These are phyloP conservation scores for Metschnikowia picachoensis DNA, from an alignment of 805 yeast genomes.

Conservation along the genomic window DNA sequence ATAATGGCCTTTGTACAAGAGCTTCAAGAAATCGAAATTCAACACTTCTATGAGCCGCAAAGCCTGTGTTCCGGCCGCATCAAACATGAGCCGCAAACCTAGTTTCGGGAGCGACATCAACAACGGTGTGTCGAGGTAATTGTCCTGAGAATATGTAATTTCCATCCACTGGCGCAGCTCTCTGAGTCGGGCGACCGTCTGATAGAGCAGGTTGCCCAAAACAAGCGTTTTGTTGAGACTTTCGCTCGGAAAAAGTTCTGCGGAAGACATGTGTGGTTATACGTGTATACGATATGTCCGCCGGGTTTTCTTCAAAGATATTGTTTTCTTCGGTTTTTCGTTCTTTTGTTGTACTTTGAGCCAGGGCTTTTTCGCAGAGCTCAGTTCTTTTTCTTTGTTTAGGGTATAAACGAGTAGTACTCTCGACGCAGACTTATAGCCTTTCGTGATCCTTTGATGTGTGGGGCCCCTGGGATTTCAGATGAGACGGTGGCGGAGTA, in stretches of 20 bases:
- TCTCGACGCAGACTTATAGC: no score
- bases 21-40: slow-evolving; percentile 19
- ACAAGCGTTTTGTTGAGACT: slow-evolving; percentile 30
- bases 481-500: no score
- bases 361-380: no score
- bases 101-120: slow-evolving; percentile 25
- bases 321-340: no score
- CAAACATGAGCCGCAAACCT: slow-evolving; percentile 27
- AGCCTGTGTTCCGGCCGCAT: slow-evolving; percentile 22
- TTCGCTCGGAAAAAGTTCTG: slow-evolving; percentile 29
- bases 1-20: slow-evolving; percentile 30
- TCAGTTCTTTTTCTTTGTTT: no score
- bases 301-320: no score
- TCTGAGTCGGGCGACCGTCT: slow-evolving; percentile 23
- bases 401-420: no score
- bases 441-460: no score
- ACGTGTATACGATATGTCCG: no score
- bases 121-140: slow-evolving; percentile 32
- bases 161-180: slow-evolving; percentile 26
- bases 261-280: slow-evolving; percentile 9
- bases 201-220: slow-evolving; percentile 29
- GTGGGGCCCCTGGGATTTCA: no score
- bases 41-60: slow-evolving; percentile 30
- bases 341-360: no score
- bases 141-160: slow-evolving; percentile 28